These are phyloP conservation scores for Cytidiella melzeri DNA, from an alignment of 768 basidiomycete species.

Conservation along the genomic window DNA sequence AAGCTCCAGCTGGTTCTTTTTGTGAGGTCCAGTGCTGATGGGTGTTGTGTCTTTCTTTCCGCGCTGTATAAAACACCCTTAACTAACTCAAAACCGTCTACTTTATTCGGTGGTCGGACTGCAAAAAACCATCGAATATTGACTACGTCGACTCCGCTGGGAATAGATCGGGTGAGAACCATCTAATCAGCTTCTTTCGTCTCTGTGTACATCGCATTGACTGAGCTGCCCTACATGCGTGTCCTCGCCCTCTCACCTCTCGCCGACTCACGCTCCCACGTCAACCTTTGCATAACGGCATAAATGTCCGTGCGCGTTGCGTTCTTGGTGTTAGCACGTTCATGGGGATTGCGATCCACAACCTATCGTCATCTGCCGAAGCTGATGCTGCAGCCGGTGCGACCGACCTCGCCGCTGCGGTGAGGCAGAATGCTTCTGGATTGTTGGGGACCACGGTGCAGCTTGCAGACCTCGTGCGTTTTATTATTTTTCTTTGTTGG, in stretches of 20 bases:
- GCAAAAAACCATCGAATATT: too few relatives aligned
- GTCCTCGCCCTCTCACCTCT: background rate
- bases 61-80: too few relatives aligned
- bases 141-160: too few relatives aligned
- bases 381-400: conserved; percentile 27
- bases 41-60: too few relatives aligned
- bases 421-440: conserved; percentile 70
- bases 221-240: background rate
- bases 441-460: conserved; percentile 80
- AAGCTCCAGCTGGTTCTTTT: too few relatives aligned
- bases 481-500: conserved; percentile 13
- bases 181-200: too few relatives aligned
- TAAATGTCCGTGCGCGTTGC: too few relatives aligned
- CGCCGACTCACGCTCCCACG: background rate
- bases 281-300: too few relatives aligned
- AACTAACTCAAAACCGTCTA: too few relatives aligned
- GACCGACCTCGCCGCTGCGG: conserved; percentile 66
- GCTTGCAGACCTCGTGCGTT: conserved; percentile 72
- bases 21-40: too few relatives aligned
- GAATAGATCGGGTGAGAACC: background rate
- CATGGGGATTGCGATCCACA: conserved; percentile 83
- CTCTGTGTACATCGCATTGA: background rate
- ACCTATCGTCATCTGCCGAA: conserved; percentile 49
- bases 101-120: too few relatives aligned
- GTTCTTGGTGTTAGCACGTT: conserved; percentile 50